Percentiles rank a stretch among this genome's conserved stretches.
phyloP scores from a whole-genome alignment of 495 filamentous ascomycete genomes.

The Annulohypoxylon moriforme region DNA sequence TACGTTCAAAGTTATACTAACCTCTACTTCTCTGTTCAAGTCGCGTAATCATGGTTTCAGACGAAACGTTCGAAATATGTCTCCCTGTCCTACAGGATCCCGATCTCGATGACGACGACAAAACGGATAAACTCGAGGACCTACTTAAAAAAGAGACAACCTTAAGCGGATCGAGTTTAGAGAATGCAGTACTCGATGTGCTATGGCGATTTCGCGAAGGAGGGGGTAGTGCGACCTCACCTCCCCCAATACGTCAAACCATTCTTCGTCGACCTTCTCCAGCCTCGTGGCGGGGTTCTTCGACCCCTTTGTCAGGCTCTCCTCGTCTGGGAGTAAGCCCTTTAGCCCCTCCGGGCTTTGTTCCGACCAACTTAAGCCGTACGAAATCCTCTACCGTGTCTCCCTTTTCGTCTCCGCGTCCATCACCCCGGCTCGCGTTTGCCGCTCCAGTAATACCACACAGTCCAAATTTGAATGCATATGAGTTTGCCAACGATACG shows the following conservation, averaged over 20 bases:
- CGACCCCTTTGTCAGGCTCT: constrained; percentile 82
- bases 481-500: constrained; percentile 82
- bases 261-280: constrained; percentile 91
- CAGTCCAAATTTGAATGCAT: constrained; percentile 91
- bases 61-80: constrained; percentile 90
- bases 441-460: constrained; percentile 93
- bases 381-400: constrained; percentile 80
- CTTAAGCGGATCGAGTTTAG: constrained; percentile 79
- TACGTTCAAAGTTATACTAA: constrained; percentile 16
- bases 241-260: constrained; percentile 83
- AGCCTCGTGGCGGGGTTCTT: constrained; percentile 87
- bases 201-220: constrained; percentile 91
- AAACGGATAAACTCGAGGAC: constrained; percentile 90
- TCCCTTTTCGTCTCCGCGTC: constrained; percentile 93
- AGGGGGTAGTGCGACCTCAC: constrained; percentile 77
- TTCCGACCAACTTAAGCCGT: constrained; percentile 77
- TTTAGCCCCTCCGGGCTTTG: constrained; percentile 82
- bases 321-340: constrained; percentile 82
- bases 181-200: constrained; percentile 90
- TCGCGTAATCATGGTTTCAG: constrained; percentile 79
- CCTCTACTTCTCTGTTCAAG: constrained; percentile 27
- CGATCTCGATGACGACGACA: constrained; percentile 90
- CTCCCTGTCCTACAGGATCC: constrained; percentile 87
- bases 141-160: constrained; percentile 82
- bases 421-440: constrained; percentile 91